These are phyloP conservation scores for Murraya paniculata DNA, from an alignment of 345 rosid genomes.

Conservation along the genomic window DNA sequence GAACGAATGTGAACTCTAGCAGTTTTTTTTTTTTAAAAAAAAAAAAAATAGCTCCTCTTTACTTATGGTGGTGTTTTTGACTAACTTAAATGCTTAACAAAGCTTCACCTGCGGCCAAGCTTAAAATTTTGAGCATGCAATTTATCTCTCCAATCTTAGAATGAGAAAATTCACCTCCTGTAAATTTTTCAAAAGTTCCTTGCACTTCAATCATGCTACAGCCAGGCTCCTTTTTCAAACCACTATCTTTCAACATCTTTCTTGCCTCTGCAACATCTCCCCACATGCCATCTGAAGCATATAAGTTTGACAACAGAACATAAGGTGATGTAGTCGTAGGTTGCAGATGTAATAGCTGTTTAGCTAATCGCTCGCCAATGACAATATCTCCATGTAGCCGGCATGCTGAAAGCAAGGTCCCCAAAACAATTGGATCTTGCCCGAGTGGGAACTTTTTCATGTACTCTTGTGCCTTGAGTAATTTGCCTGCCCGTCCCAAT, in stretches of 20 bases:
- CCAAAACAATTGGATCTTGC: conserved; percentile 46
- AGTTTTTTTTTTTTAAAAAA: no score
- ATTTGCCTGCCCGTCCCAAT: conserved; percentile 66
- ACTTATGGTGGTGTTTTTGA: not conserved
- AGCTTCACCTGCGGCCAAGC: conserved; percentile 26
- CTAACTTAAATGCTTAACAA: not conserved
- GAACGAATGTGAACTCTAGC: no score
- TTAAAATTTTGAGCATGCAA: conserved; percentile 29
- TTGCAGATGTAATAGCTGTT: conserved; percentile 40
- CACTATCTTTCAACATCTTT: conserved; percentile 54
- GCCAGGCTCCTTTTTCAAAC: conserved; percentile 59
- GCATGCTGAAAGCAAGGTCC: conserved; percentile 62
- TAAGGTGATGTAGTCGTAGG: conserved; percentile 50
- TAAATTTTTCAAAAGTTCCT: conserved; percentile 45
- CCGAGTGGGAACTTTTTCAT: conserved; percentile 35
- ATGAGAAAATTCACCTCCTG: conserved; percentile 45
- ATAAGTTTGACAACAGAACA: conserved; percentile 55
- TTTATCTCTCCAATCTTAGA: conserved; percentile 41
- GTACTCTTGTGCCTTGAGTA: conserved; percentile 47
- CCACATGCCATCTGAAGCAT: conserved; percentile 65
- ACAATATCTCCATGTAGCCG: conserved; percentile 44
- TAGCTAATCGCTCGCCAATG: conserved; percentile 45
- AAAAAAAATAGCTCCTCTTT: not conserved
- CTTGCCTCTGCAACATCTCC: conserved; percentile 49
- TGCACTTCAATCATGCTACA: conserved; percentile 50